A percentile compares a stretch with the other conserved stretches of the same genome.
phyloP scores from a whole-genome alignment of 139 green algal genomes.

The Chlamydomonas sp. region DNA sequence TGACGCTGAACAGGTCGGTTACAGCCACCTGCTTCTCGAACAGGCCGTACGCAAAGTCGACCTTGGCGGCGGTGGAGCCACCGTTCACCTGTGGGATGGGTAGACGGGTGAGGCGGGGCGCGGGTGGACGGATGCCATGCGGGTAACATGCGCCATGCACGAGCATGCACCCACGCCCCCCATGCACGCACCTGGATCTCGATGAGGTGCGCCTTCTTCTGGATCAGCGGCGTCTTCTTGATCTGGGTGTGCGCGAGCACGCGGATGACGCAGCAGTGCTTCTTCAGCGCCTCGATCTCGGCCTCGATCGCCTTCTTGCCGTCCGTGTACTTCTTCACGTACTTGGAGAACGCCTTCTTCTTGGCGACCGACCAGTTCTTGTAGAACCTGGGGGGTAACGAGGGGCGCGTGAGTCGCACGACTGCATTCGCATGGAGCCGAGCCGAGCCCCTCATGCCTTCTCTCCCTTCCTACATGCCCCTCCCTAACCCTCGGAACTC shows the following conservation, averaged over 20 bases:
- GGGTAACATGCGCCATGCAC: not conserved
- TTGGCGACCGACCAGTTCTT: slow-evolving; percentile 99
- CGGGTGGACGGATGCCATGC: too few species aligned
- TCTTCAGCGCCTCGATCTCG: slow-evolving; percentile 89
- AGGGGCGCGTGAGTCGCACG: too few species aligned
- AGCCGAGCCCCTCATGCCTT: too few species aligned
- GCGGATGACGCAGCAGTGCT: slow-evolving; percentile 84
- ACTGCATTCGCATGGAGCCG: too few species aligned
- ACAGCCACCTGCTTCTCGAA: slow-evolving; percentile 93
- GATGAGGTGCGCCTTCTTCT: slow-evolving; percentile 98
- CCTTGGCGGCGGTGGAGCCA: slow-evolving; percentile 84
- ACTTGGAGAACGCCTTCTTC: slow-evolving; percentile 99
- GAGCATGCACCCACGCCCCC: not conserved
- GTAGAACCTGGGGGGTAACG: slow-evolving; percentile 58
- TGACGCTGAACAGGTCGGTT: slow-evolving; percentile 75
- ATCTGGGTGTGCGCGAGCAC: slow-evolving; percentile 93
- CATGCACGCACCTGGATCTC: slow-evolving; percentile 83
- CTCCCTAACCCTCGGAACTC: not conserved
- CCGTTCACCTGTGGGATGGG: slow-evolving; percentile 92
- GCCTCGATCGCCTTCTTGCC: slow-evolving; percentile 85
- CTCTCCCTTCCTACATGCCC: too few species aligned
- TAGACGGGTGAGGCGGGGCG: too few species aligned
- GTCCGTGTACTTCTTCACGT: slow-evolving; percentile 91
- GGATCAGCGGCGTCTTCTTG: slow-evolving; percentile 69
- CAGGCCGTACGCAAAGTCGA: slow-evolving; percentile 87